Evolutionary conservation across 495 filamentous ascomycete species (phyloP), one percentile per base, ranked within the genome.

Genomic region (Jackrogersella multiformis): DNA sequence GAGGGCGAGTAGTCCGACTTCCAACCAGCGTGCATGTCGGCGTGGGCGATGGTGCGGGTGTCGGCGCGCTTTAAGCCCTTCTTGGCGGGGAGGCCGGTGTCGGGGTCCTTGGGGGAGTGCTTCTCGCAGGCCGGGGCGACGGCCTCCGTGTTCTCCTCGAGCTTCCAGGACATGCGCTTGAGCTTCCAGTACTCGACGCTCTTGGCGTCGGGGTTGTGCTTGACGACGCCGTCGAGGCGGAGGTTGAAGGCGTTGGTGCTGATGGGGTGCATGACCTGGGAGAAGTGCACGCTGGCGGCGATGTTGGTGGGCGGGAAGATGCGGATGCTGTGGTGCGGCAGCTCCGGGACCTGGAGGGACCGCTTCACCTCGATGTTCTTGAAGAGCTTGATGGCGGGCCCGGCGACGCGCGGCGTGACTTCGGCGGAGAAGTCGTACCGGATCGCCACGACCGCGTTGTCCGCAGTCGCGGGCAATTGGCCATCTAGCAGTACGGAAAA

Each of bases 251-350:
- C 90, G 74, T 96, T 93, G 61, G 86, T 88, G 73, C 92, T 92
- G 46, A 95, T 92, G 10, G 95, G 94, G 78, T 98, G 88, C 41
- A 97, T 88, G 52, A 96, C 85, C 16, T 90, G 85, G 8, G 92
- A 89, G 34, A 95, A 88, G 54, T 91, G 85, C 67, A 95, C 87
- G 68, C 86, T 87, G 36, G 92, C 91, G 48, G 90, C 92, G 60
- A 99, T 87, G 74, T 93, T 94, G 58, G 95, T 99, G 0, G 95
- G 95, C 32, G 95, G 95, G 79, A 99, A 99, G 64, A 98, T 89
- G 68, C 95, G 93, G 48, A 96, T 86, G 15, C 90, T 93, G 73
- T 91, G 88, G 57, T 90, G 88, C 2, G 93, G 92, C 2, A 82
- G 74, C 32, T 84, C 82, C 55, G 81, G 71, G 4, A 79, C 74